Evolutionary conservation across 1,284 basidiomycete genomes (phyloP).

Genomic region (Neonothopanus nambi): DNA sequence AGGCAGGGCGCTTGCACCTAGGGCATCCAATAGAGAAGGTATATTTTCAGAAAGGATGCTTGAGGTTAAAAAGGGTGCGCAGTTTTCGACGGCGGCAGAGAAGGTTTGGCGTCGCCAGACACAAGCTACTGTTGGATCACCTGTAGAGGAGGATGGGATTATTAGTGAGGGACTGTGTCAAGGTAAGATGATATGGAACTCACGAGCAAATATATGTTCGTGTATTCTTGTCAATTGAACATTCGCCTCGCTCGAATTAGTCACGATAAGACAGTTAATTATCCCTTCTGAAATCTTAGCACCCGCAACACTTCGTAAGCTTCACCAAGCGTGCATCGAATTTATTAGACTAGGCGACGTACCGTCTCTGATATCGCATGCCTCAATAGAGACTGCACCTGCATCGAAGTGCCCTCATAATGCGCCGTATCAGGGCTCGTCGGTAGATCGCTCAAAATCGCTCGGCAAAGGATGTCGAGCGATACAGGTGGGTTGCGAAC

Average conservation of each 20-base stretch:
- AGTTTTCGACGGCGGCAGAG: conserved; percentile 74
- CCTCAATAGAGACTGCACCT: conserved; percentile 72
- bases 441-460: conserved; percentile 59
- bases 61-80: conserved; percentile 62
- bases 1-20: conserved; percentile 45
- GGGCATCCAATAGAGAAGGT: conserved; percentile 53
- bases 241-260: conserved; percentile 77
- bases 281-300: conserved; percentile 66
- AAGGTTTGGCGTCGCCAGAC: conserved; percentile 87
- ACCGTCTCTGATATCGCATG: conserved; percentile 71
- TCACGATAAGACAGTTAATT: conserved; percentile 77
- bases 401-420: conserved; percentile 55
- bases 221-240: conserved; percentile 79
- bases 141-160: conserved; percentile 34
- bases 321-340: too few relatives aligned
- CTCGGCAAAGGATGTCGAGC: conserved; percentile 56
- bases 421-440: conserved; percentile 40
- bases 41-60: conserved; percentile 69
- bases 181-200: conserved; percentile 28
- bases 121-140: conserved; percentile 76
- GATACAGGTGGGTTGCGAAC: conserved; percentile 57
- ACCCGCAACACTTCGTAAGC: too few relatives aligned
- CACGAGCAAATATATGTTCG: conserved; percentile 79
- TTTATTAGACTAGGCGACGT: background rate
- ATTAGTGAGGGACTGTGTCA: background rate